Evolutionary conservation across 805 yeast genomes (phyloP).

Genomic region (Kluyveromyces siamensis): DNA sequence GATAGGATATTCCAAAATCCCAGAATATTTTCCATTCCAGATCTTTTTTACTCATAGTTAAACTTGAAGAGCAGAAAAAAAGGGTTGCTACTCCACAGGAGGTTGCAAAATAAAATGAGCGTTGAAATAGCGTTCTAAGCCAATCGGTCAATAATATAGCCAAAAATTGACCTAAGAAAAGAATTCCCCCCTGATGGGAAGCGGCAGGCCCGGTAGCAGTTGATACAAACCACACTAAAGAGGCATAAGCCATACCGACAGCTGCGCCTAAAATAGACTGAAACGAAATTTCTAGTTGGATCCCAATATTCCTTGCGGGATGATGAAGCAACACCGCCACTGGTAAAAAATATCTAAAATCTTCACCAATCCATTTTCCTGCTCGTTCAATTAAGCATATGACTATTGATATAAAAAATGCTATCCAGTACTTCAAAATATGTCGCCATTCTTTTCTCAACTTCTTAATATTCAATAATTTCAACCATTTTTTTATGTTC

Average conservation of each 20-base stretch:
- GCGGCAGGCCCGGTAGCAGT: slow-evolving; percentile 33
- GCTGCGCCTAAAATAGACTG: slow-evolving; percentile 33
- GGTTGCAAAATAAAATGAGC: slow-evolving; percentile 32
- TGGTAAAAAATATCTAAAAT: slow-evolving; percentile 33
- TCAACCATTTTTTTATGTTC: neutral
- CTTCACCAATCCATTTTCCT: slow-evolving; percentile 36
- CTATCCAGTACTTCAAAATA: slow-evolving; percentile 29
- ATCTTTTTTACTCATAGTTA: slow-evolving; percentile 10
- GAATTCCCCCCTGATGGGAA: slow-evolving; percentile 37
- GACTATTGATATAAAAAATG: slow-evolving; percentile 32
- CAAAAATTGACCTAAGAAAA: slow-evolving; percentile 34
- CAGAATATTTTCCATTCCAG: slow-evolving; percentile 30
- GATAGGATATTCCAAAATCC: slow-evolving; percentile 38
- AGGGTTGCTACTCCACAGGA: slow-evolving; percentile 32
- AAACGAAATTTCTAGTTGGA: slow-evolving; percentile 38
- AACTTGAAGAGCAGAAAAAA: slow-evolving; percentile 26
- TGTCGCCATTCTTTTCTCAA: slow-evolving; percentile 10
- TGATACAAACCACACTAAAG: slow-evolving; percentile 35
- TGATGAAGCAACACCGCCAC: slow-evolving; percentile 37
- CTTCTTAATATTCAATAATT: neutral
- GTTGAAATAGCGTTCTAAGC: slow-evolving; percentile 33
- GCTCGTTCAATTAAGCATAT: slow-evolving; percentile 32
- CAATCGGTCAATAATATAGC: slow-evolving; percentile 33
- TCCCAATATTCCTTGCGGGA: slow-evolving; percentile 38
- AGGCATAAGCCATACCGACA: slow-evolving; percentile 37